A percentile compares a stretch with the other conserved stretches of the same genome.
Evolutionary conservation across 108 stramenopile genomes (phyloP).

Genomic region (Skeletonema costatum): DNA sequence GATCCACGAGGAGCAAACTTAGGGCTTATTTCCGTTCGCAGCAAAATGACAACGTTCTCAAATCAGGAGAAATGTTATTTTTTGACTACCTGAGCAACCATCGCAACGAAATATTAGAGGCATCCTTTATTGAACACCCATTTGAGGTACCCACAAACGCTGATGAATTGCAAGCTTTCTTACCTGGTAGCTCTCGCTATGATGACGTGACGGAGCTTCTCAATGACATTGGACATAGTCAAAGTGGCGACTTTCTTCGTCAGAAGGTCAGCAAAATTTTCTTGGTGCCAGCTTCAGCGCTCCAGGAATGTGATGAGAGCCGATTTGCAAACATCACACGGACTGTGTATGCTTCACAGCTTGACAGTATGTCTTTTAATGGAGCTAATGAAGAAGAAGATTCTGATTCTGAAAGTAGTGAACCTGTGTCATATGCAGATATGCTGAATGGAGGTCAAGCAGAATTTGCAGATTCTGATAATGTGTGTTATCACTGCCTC

Average conservation of each 20-base stretch:
- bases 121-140: slow-evolving; percentile 58
- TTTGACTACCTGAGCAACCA: slow-evolving; percentile 78
- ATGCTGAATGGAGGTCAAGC: slow-evolving; percentile 17
- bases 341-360: slow-evolving; percentile 7
- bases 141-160: slow-evolving; percentile 60
- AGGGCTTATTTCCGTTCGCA: slow-evolving; percentile 78
- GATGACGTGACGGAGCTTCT: slow-evolving; percentile 68
- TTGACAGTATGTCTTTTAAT: slow-evolving; percentile 30
- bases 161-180: slow-evolving; percentile 55
- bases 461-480: slow-evolving; percentile 79
- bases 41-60: slow-evolving; percentile 73
- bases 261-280: slow-evolving; percentile 75
- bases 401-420: background rate
- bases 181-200: slow-evolving; percentile 77
- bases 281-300: slow-evolving; percentile 63
- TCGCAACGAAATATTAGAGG: slow-evolving; percentile 56
- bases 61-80: slow-evolving; percentile 75
- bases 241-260: slow-evolving; percentile 67
- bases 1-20: slow-evolving; percentile 86
- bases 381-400: slow-evolving; percentile 40
- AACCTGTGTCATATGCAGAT: slow-evolving; percentile 15
- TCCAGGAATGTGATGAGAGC: slow-evolving; percentile 54
- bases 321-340: slow-evolving; percentile 26
- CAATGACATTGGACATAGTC: slow-evolving; percentile 67
- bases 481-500: slow-evolving; percentile 70